Conservation (phyloP, 1,284 basidiomycete species). For the Gymnopus androsaceus region DNA sequence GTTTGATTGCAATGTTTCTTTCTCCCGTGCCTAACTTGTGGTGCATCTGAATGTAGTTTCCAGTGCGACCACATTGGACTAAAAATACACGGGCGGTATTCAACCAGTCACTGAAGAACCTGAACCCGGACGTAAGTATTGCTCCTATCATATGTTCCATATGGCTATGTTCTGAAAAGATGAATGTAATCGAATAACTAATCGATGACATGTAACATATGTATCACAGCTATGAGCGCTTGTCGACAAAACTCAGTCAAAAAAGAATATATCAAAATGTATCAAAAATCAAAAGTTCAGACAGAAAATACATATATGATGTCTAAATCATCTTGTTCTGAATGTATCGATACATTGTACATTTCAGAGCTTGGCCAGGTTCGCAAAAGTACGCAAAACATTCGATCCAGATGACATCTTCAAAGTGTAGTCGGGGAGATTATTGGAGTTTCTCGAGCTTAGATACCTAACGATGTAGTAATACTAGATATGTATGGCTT, state of each 20-base stretch:
- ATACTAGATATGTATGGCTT: too few species aligned
- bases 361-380: constrained; percentile 31
- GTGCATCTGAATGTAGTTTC: too few species aligned
- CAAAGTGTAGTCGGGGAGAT: constrained; percentile 37
- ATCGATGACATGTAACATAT: too few species aligned
- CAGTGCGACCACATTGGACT: constrained; percentile 38
- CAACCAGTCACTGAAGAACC: constrained; percentile 31
- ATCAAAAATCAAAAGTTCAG: too few species aligned
- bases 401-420: constrained; percentile 37
- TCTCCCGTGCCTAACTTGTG: neutral
- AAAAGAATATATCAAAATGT: too few species aligned
- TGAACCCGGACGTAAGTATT: constrained; percentile 32
- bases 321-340: too few species aligned
- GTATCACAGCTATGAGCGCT: too few species aligned
- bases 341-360: neutral
- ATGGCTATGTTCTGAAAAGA: too few species aligned
- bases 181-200: too few species aligned
- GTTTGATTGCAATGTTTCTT: neutral
- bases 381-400: constrained; percentile 31
- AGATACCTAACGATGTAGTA: too few species aligned
- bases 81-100: constrained; percentile 35
- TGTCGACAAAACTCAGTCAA: too few species aligned
- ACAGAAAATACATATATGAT: too few species aligned
- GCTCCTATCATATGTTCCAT: neutral
- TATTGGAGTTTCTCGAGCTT: constrained; percentile 35